Percentiles rank a stretch among this genome's conserved stretches.
Evolutionary conservation across 331 rosid genomes (phyloP).

Genomic region (Phaseolus coccineus): DNA sequence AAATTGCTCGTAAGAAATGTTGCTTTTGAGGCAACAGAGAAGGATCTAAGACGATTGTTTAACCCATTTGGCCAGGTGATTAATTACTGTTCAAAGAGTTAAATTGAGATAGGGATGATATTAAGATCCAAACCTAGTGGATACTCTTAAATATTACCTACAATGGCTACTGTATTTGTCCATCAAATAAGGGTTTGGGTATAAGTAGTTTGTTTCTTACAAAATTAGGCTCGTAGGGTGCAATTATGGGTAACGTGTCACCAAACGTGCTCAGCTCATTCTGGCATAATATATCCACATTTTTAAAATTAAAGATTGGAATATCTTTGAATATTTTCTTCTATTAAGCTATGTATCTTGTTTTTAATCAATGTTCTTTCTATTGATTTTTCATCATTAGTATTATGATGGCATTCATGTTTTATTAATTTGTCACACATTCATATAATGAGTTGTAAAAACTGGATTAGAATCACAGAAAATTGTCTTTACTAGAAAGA

Average conservation of each 20-base stretch:
- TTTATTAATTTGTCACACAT: neutral
- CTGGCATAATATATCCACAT: neutral
- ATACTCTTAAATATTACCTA: neutral
- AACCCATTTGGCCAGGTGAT: slow-evolving; percentile 96
- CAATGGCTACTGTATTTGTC: neutral
- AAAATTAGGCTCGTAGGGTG: neutral
- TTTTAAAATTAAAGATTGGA: neutral
- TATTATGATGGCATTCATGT: neutral
- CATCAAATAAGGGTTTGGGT: neutral
- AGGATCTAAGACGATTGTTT: slow-evolving; percentile 86
- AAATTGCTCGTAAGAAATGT: slow-evolving; percentile 82
- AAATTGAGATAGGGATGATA: neutral
- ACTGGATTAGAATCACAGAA: neutral
- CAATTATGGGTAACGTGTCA: neutral
- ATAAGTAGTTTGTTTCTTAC: neutral
- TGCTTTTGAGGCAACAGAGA: slow-evolving; percentile 90
- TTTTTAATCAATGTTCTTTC: neutral
- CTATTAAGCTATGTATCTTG: neutral
- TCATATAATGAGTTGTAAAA: neutral
- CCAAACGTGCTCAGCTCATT: neutral
- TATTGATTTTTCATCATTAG: neutral
- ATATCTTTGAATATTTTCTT: neutral
- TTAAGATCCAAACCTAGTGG: neutral
- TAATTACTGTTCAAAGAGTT: slow-evolving; percentile 42
- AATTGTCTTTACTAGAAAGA: neutral